Conservation (phyloP, 1,284 basidiomycete species). For the Irpex sp. region DNA sequence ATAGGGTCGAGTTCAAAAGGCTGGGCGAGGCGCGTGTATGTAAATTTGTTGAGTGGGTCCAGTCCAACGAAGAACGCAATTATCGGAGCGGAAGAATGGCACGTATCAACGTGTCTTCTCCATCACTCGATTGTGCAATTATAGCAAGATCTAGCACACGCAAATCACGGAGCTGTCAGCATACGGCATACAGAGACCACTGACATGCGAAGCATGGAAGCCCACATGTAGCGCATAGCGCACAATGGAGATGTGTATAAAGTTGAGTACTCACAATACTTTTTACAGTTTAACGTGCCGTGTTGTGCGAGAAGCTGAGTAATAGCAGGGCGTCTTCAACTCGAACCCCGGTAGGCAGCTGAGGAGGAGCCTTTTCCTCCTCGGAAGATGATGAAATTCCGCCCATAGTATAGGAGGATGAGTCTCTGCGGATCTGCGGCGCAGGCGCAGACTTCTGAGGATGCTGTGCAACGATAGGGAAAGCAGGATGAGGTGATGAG, state of each 20-base stretch:
- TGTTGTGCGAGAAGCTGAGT: constrained; percentile 65
- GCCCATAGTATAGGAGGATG: constrained; percentile 21
- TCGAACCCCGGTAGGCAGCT: constrained; percentile 37
- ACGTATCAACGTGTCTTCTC: neutral
- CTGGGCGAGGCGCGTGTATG: too few relatives aligned
- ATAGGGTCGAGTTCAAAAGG: too few relatives aligned
- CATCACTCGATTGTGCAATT: constrained; percentile 4
- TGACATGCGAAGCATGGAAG: neutral
- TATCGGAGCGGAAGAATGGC: neutral
- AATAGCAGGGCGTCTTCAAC: constrained; percentile 66
- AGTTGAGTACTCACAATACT: constrained; percentile 15
- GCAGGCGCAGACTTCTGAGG: constrained; percentile 15
- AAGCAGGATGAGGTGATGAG: constrained; percentile 42
- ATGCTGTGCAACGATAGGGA: constrained; percentile 1
- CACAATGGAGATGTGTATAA: too few relatives aligned
- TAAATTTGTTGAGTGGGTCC: too few relatives aligned
- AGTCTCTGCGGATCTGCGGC: constrained; percentile 18
- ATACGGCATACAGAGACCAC: neutral
- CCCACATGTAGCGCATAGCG: neutral
- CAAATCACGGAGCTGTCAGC: constrained; percentile 11
- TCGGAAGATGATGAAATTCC: constrained; percentile 26
- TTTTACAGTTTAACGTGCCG: constrained; percentile 41
- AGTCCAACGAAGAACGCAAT: neutral
- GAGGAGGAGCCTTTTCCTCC: constrained; percentile 24
- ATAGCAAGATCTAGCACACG: constrained; percentile 9